Base-by-base conservation (phyloP, 2,329 filamentous ascomycete species). In the Elsinoe ampelina region DNA sequence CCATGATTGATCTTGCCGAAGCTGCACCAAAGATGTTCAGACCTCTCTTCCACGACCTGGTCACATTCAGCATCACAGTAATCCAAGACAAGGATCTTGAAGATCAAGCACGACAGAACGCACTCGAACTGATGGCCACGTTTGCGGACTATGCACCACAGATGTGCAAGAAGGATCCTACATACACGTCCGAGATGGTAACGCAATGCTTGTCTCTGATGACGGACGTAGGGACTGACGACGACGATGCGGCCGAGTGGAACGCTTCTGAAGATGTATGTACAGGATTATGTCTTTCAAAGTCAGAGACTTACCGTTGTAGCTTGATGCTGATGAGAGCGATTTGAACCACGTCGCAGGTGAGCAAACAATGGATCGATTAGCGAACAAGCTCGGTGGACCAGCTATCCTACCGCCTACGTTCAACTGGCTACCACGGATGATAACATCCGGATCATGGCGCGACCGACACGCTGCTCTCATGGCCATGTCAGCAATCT, bases 401-500 rank as follows among this genome's bases (percentile, higher is more conserved):
- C 80, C 88, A 66, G 85, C 87, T n/a, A 87, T 98, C 58, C 77
- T 98, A 17, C 88, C 88, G 30, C 91, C 91, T 1, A 97, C 92
- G 0, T 98, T 97, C 73, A 86, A 87, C 70, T 98, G 93, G 93
- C 83, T 98, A 38, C 93, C 93, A 8, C 82, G 90, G 61, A 98
- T 98, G 93, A 95, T 97, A 84, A 89, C 85, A 55, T 97, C 93
- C 1, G 86, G 88, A 64, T 83, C 89, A 30, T 98, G 93, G 93
- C 84, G 89, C 67, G 93, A 98, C 71, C 84, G 92, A 60, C 93
- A 98, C 71, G 93, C 93, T 32, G 93, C 93, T 47, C 81, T 98
- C 54, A 98, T 98, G 93, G 93, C 93, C 20, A 96, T 98, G 60
- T 97, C 92, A 2, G 93, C 93, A 62, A 98, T 98, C 61, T 97